Conservation (phyloP, 805 yeast species). For the Kodamaea kakaduensis region DNA sequence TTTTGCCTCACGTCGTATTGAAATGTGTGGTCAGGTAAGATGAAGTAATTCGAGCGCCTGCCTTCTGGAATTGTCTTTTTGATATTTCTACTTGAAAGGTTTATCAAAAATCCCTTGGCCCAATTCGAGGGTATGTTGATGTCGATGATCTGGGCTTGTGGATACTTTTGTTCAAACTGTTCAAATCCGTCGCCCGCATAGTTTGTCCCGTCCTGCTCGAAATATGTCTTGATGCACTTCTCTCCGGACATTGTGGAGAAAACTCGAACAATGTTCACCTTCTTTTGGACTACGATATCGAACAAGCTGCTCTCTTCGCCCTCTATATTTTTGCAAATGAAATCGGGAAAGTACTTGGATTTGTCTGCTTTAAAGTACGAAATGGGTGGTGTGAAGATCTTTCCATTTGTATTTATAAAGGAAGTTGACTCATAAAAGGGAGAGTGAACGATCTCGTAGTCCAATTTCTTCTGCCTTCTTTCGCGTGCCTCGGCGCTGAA, state of each 20-base stretch:
- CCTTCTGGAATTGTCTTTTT: conserved; percentile 42
- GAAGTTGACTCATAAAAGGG: conserved; percentile 43
- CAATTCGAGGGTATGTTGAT: conserved; percentile 71
- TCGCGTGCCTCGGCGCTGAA: conserved; percentile 36
- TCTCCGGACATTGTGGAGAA: conserved; percentile 71
- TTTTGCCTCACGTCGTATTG: conserved; percentile 54
- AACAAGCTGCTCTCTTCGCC: conserved; percentile 35
- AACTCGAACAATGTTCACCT: conserved; percentile 61
- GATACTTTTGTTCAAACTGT: conserved; percentile 36
- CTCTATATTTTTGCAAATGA: conserved; percentile 52
- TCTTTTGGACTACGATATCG: conserved; percentile 37
- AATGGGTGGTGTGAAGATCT: conserved; percentile 78
- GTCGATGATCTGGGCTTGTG: conserved; percentile 69
- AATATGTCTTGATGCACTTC: conserved; percentile 58
- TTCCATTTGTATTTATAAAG: conserved; percentile 72
- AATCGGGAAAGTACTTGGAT: conserved; percentile 79
- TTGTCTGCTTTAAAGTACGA: conserved; percentile 70
- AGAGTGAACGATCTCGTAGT: conserved; percentile 41
- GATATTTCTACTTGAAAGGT: conserved; percentile 42
- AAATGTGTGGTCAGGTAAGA: conserved; percentile 58
- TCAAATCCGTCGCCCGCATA: conserved; percentile 29
- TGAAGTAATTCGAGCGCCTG: conserved; percentile 56
- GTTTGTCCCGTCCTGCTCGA: conserved; percentile 42
- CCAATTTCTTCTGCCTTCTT: conserved; percentile 34
- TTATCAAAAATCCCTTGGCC: conserved; percentile 58